phyloP scores from a whole-genome alignment of 1,284 basidiomycete species.

The Ganoderma lucidum region DNA sequence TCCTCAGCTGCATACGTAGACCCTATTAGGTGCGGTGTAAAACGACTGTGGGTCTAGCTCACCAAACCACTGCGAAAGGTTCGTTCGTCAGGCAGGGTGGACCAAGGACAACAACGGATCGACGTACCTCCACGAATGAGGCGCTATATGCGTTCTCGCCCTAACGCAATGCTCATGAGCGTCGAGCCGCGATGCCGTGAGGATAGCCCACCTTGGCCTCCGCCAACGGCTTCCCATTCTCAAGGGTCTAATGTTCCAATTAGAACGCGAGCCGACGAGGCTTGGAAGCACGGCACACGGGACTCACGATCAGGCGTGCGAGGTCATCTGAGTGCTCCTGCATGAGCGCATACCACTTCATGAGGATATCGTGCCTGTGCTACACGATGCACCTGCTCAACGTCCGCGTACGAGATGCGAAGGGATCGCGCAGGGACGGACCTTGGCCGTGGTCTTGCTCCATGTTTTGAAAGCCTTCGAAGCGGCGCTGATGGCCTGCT shows the following conservation, averaged over 20 bases:
- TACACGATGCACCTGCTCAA: conserved; percentile 37
- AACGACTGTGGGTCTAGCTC: conserved; percentile 33
- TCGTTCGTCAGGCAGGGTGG: not conserved
- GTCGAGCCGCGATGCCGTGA: not conserved
- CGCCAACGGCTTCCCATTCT: conserved; percentile 90
- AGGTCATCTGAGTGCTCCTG: conserved; percentile 84
- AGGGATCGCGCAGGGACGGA: conserved; percentile 40
- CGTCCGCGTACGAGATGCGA: not conserved
- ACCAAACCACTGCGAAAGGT: conserved; percentile 75
- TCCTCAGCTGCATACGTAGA: conserved; percentile 73
- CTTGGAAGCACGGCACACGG: not conserved
- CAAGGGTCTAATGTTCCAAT: conserved; percentile 67
- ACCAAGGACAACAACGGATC: too few relatives aligned
- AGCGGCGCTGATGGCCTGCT: conserved; percentile 83
- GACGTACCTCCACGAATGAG: conserved; percentile 82
- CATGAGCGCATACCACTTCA: conserved; percentile 80
- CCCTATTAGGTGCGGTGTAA: not conserved
- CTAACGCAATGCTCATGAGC: conserved; percentile 44
- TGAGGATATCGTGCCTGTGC: conserved; percentile 82
- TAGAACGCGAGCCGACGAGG: conserved; percentile 2
- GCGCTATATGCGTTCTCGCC: conserved; percentile 85
- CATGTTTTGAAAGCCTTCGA: conserved; percentile 80
- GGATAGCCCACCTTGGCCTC: conserved; percentile 72
- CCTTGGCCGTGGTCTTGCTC: conserved; percentile 85
- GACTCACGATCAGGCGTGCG: conserved; percentile 76